Evolutionary conservation across 495 filamentous ascomycete genomes (phyloP).

Genomic region (Hyaloscypha hepaticicola): DNA sequence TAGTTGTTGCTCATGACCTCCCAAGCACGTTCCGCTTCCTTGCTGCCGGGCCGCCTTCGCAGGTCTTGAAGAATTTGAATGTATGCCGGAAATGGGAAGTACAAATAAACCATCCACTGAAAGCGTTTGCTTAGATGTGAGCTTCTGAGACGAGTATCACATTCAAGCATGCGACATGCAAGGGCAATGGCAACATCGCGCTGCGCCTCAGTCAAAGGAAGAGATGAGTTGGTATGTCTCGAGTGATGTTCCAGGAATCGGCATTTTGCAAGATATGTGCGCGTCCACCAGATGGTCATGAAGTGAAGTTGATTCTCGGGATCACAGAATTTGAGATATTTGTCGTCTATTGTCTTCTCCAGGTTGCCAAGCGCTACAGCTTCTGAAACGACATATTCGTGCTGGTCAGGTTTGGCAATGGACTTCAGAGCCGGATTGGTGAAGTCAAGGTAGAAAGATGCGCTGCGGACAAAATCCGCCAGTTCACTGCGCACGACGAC

Average conservation of each 20-base stretch:
- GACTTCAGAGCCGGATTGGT: slow-evolving; percentile 45
- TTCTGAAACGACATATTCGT: slow-evolving; percentile 41
- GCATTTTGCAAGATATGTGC: slow-evolving; percentile 42
- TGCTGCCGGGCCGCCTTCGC: slow-evolving; percentile 44
- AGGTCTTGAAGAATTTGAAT: slow-evolving; percentile 53
- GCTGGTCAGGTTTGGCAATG: slow-evolving; percentile 43
- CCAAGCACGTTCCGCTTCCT: slow-evolving; percentile 53
- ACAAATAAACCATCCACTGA: slow-evolving; percentile 47
- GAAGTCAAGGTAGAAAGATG: slow-evolving; percentile 42
- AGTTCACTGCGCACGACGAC: slow-evolving; percentile 50
- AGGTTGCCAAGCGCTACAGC: slow-evolving; percentile 36
- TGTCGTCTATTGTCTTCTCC: slow-evolving; percentile 41
- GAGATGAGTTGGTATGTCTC: slow-evolving; percentile 35
- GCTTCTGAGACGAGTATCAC: slow-evolving; percentile 47
- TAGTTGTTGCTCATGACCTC: slow-evolving; percentile 36
- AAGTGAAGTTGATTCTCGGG: slow-evolving; percentile 58
- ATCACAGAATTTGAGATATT: slow-evolving; percentile 58
- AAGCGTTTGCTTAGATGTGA: slow-evolving; percentile 43
- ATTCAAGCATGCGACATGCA: slow-evolving; percentile 42
- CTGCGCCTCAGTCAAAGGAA: slow-evolving; percentile 21
- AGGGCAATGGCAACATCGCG: slow-evolving; percentile 48
- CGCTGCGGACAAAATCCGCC: slow-evolving; percentile 47
- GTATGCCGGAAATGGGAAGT: slow-evolving; percentile 52
- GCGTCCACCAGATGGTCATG: slow-evolving; percentile 49
- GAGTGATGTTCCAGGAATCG: slow-evolving; percentile 40